A percentile compares a stretch with the other conserved stretches of the same genome.
Evolutionary conservation across 78 protist genomes (phyloP).

Genomic region (Chrysochromulina tobinii): DNA sequence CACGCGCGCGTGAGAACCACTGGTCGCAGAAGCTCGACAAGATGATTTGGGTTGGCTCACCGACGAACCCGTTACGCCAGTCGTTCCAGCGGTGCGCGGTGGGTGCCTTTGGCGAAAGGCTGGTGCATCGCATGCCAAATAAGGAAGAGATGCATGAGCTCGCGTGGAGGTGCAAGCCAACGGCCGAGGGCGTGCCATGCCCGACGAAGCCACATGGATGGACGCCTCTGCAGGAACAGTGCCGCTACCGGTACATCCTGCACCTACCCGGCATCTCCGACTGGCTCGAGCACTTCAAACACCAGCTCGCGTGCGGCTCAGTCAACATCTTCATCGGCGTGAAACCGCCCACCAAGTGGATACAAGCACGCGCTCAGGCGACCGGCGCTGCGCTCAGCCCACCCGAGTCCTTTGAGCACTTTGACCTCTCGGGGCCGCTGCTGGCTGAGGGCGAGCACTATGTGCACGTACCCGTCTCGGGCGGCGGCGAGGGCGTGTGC

Average conservation of each 20-base stretch:
- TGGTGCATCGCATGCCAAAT: not conserved
- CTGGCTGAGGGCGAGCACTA: no score
- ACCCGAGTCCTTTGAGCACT: not conserved
- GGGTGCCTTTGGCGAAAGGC: not conserved
- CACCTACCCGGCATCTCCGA: slow-evolving; percentile 23
- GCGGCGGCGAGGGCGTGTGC: no score
- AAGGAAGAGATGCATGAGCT: not conserved
- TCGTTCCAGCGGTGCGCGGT: not conserved
- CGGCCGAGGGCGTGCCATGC: not conserved
- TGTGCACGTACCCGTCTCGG: not conserved
- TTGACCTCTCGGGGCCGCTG: not conserved
- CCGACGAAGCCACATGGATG: not conserved
- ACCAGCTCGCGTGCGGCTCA: slow-evolving; percentile 18
- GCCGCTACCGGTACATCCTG: not conserved
- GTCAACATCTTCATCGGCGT: not conserved
- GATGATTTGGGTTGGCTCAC: slow-evolving; percentile 15
- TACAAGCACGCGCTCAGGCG: no score
- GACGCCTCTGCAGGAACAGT: not conserved
- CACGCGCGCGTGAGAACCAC: not conserved
- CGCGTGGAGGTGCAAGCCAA: no score
- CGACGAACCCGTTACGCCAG: not conserved
- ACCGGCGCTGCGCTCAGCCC: no score
- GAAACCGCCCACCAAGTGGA: not conserved
- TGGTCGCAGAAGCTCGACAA: not conserved
- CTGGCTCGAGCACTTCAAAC: slow-evolving; percentile 36